Conservation (phyloP, 208 protist genomes). For the Trypanosoma mega region DNA sequence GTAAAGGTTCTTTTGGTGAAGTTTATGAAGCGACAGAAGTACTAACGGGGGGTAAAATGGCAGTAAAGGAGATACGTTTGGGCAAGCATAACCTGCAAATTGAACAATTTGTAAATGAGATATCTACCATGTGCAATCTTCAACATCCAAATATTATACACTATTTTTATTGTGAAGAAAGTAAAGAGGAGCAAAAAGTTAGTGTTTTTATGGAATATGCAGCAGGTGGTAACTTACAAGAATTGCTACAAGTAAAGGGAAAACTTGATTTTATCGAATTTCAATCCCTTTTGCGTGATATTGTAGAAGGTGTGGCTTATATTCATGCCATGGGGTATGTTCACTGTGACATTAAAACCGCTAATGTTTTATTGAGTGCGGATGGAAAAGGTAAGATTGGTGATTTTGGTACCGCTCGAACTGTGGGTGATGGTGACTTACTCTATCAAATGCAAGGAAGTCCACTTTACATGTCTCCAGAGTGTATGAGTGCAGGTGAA, state of each 20-base stretch:
- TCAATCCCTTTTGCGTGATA: constrained; percentile 63
- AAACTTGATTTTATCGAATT: constrained; percentile 67
- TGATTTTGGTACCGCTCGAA: constrained; percentile 90
- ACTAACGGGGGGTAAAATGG: constrained; percentile 88
- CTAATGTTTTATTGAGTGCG: constrained; percentile 85
- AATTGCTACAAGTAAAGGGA: constrained; percentile 49
- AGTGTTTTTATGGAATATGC: constrained; percentile 93
- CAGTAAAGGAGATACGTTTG: constrained; percentile 84
- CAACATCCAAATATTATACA: constrained; percentile 93
- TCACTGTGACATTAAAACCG: constrained; percentile 93
- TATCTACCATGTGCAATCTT: constrained; percentile 89
- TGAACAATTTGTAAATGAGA: constrained; percentile 81
- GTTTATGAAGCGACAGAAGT: constrained; percentile 86
- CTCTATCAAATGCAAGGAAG: constrained; percentile 88
- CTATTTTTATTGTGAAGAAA: constrained; percentile 92
- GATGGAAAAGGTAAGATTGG: constrained; percentile 88
- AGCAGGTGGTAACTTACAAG: constrained; percentile 76
- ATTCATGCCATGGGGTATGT: constrained; percentile 91
- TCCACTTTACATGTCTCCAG: constrained; percentile 87
- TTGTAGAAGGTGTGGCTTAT: constrained; percentile 88
- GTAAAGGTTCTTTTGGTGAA: constrained; percentile 81
- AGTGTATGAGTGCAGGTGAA: constrained; percentile 84
- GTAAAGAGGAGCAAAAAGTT: constrained; percentile 50
- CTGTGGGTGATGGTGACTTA: constrained; percentile 53
- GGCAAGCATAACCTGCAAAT: constrained; percentile 62